Base-by-base conservation (phyloP, 208 protist genomes). In the Eutreptiella sp. region DNA sequence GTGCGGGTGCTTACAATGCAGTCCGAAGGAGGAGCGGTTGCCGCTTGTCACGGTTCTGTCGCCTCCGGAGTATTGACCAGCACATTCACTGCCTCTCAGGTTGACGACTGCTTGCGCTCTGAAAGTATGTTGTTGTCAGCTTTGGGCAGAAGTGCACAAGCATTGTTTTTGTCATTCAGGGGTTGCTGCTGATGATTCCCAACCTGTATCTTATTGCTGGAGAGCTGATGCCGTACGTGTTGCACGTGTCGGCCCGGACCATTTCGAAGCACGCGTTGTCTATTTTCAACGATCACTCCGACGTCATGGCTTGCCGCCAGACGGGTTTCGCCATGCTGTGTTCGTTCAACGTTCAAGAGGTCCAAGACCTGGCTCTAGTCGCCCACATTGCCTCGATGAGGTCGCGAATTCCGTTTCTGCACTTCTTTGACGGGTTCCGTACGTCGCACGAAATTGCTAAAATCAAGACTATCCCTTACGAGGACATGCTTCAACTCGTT, bases 161-260 rank as follows among this genome's bases (percentile, higher is more conserved):
- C n/a, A n/a, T n/a, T n/a, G n/a, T n/a, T n/a, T n/a, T n/a, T n/a
- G n/a, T n/a, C n/a, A n/a, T n/a, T n/a, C n/a, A 88, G 47, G 82
- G 82, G 19, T 46, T 88, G 11, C 39, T 88, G 39, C 63, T 88
- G 3, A 88, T 88, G 81, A 79, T 88, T 16, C 81, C 82, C 19
- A 87, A 88, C 38, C 73, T 87, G 67, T 85, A 85, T 53, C 79
- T 79, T 34, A 75, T 85, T 28, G 80, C 80, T 21, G 82, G 80
- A 11, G 82, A 88, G 61, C 45, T 77, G 0, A 52, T 75, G 23
- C 81, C 81, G 26, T 41, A 31, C 29, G 79, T 88, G 3, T 65
- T 88, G 23, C 81, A 88, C 42, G 76, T 84, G 19, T 38, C 78
- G 3, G 65, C 80, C 4, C 55, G 82, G 36, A 60, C 80, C 24